These are phyloP conservation scores for Tieghemiomyces parasiticus DNA, from an alignment of 192 early-diverging fungal genomes.

Conservation along the genomic window DNA sequence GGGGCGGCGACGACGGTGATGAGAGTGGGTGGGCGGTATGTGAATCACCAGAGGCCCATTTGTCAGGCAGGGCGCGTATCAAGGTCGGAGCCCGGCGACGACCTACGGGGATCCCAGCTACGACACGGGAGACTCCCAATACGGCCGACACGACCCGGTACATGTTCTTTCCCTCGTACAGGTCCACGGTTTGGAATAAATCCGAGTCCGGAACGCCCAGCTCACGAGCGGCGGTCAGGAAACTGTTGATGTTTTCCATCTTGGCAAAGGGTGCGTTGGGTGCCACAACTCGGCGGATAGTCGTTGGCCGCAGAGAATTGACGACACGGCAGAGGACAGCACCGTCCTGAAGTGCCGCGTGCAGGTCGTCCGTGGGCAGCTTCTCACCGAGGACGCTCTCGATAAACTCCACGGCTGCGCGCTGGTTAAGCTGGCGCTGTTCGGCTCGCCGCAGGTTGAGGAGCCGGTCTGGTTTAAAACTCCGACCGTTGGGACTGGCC, in stretches of 20 bases:
- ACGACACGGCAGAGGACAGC: slow-evolving; percentile 65
- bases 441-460: slow-evolving; percentile 37
- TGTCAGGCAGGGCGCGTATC: neutral
- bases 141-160: slow-evolving; percentile 57
- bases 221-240: slow-evolving; percentile 50
- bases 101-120: slow-evolving; percentile 21
- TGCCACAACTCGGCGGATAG: slow-evolving; percentile 52
- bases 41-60: no score
- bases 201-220: slow-evolving; percentile 58
- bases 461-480: slow-evolving; percentile 32
- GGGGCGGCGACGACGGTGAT: neutral
- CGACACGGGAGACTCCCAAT: slow-evolving; percentile 46
- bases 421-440: slow-evolving; percentile 41
- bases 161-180: slow-evolving; percentile 74
- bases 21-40: no score
- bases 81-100: slow-evolving; percentile 10
- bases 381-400: slow-evolving; percentile 38
- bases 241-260: slow-evolving; percentile 74
- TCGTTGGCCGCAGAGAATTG: slow-evolving; percentile 60
- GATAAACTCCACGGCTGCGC: slow-evolving; percentile 44
- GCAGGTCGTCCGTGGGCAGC: slow-evolving; percentile 39
- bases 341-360: slow-evolving; percentile 50
- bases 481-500: no score
- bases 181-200: slow-evolving; percentile 65
- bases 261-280: slow-evolving; percentile 60